Base-by-base conservation (phyloP, 1,139 yeast genomes). In the Blastobotrys capitulatus region DNA sequence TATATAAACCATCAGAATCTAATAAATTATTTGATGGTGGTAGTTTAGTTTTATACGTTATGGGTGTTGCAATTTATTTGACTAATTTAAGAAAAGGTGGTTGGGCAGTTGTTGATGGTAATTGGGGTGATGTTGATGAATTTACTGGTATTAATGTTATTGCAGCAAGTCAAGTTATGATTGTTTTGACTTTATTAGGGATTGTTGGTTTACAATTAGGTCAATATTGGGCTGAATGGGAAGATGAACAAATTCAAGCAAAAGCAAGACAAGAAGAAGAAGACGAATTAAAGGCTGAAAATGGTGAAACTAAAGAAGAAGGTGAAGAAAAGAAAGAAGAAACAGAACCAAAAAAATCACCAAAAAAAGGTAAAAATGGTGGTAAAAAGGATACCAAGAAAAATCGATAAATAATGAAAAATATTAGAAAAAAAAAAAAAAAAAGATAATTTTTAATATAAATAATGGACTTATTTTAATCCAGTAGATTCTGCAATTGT, bases 121-220 rank as follows among this genome's bases (percentile, higher is more conserved):
- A 79, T 53, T 92, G 97, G 97, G 97, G 96, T 55, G 97, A 92
- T 49, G 96, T 92, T 48, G 88, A 86, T 61, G 80, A 78, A 66
- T 74, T 75, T 54, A 88, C 96, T 27, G 97, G 97, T 22, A 71
- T 92, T 60, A 87, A 87, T 58, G 96, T 92, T 40, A 80, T 92
- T 66, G 96, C 95, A 41, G 97, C 97, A 6, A 82, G 95, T 41
- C 83, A 84, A 68, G 78, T 86, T 43, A 84, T 92, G 75, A 75
- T 86, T 56, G 79, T 85, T 19, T 67, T 88, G 53, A 75, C 85
- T 18, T 73, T 90, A 51, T 63, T 80, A 27, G 97, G 97, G 54
- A 87, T 89, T 19, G 70, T 89, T 50, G 76, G 86, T 13, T 76
- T 92, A 58, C 97, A 92, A 72, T 82, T 78, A 46, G 97, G 97